A percentile compares a stretch with the other conserved stretches of the same genome.
Conservation (phyloP, 106 monocot species). For the Chionographis japonica region DNA sequence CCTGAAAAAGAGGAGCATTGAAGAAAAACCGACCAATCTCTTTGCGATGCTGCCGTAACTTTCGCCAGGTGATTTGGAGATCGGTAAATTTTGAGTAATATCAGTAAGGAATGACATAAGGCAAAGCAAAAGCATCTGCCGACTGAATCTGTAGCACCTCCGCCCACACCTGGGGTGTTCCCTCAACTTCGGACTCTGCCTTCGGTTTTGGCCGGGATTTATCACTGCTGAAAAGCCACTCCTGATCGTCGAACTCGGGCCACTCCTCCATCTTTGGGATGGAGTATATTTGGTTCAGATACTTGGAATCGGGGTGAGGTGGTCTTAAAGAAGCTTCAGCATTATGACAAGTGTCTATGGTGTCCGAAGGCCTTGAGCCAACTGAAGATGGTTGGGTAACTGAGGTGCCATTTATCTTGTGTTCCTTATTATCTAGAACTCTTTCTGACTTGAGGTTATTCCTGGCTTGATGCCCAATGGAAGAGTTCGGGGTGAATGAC, state of each 20-base stretch:
- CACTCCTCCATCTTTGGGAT: constrained; percentile 59
- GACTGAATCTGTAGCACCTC: constrained; percentile 38
- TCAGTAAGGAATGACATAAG: constrained; percentile 80
- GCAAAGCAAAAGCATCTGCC: constrained; percentile 57
- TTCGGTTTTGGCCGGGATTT: constrained; percentile 7
- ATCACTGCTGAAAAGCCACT: constrained; percentile 49
- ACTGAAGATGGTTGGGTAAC: constrained; percentile 14
- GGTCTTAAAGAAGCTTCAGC: constrained; percentile 13
- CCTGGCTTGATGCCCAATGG: constrained; percentile 11
- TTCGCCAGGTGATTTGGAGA: not conserved
- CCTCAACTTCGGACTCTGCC: constrained; percentile 8
- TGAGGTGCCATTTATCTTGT: constrained; percentile 31
- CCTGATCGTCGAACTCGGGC: constrained; percentile 38
- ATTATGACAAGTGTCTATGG: constrained; percentile 11
- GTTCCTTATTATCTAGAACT: constrained; percentile 20
- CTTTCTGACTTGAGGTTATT: constrained; percentile 20
- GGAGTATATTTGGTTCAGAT: constrained; percentile 35
- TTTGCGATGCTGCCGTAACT: constrained; percentile 16
- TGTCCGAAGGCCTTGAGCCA: not conserved
- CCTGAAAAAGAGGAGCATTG: constrained; percentile 13
- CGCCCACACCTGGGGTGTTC: constrained; percentile 48
- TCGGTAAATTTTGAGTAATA: not conserved
- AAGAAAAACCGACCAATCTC: constrained; percentile 4
- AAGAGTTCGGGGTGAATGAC: constrained; percentile 8
- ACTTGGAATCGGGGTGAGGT: constrained; percentile 64